These are phyloP conservation scores for Alternaria rosae DNA, from an alignment of 2,329 filamentous ascomycete species.

Conservation along the genomic window DNA sequence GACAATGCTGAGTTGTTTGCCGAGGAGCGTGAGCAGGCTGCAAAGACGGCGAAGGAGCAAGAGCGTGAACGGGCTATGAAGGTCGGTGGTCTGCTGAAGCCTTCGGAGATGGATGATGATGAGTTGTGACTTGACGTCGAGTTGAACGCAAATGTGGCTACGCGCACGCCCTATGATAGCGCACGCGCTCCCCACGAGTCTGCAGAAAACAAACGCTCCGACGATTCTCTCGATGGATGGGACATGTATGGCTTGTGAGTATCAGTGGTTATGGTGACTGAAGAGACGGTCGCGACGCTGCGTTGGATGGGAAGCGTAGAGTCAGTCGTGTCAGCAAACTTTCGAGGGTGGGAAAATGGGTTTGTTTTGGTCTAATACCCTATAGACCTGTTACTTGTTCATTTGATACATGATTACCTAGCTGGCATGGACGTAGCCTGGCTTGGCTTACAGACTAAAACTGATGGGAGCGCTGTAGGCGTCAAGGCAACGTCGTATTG, in stretches of 20 bases:
- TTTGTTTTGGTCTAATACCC: constrained; percentile 35
- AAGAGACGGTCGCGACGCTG: constrained; percentile 14
- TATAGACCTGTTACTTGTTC: constrained; percentile 31
- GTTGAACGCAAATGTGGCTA: constrained; percentile 45
- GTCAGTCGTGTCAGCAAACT: constrained; percentile 20
- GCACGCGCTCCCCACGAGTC: constrained; percentile 14
- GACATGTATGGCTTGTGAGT: constrained; percentile 66
- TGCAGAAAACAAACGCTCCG: constrained; percentile 20
- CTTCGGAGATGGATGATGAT: constrained; percentile 86
- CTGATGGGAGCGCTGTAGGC: constrained; percentile 34
- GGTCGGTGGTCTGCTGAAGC: constrained; percentile 94
- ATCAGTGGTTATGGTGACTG: constrained; percentile 13
- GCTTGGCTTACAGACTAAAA: constrained; percentile 38
- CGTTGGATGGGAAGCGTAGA: constrained; percentile 19
- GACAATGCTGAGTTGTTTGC: constrained; percentile 94
- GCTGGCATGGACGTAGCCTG: constrained; percentile 32
- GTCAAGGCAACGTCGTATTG: constrained; percentile 32
- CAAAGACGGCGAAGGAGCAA: constrained; percentile 81
- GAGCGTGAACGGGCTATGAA: constrained; percentile 93
- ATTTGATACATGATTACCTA: constrained; percentile 31
- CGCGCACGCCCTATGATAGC: constrained; percentile 49
- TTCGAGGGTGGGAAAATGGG: constrained; percentile 16
- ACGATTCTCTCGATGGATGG: constrained; percentile 65
- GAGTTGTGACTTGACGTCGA: constrained; percentile 78
- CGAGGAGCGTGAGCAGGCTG: constrained; percentile 93